phyloP scores from a whole-genome alignment of 2,329 filamentous ascomycete species.

The Golovinomyces cichoracearum region DNA sequence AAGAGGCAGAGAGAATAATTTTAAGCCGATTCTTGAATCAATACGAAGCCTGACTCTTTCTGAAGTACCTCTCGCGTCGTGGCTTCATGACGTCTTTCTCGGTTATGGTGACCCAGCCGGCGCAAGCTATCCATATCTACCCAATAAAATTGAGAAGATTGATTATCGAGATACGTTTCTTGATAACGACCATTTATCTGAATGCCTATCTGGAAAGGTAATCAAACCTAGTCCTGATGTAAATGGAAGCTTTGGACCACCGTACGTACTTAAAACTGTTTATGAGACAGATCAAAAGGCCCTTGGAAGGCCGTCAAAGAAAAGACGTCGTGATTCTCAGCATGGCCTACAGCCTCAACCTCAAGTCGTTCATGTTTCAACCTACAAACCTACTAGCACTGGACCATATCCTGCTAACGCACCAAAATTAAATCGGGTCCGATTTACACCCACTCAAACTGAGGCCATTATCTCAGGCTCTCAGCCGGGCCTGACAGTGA shows the following conservation, averaged over 20 bases:
- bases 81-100: slow-evolving; percentile 93
- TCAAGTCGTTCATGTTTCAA: slow-evolving; percentile 55
- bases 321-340: slow-evolving; percentile 58
- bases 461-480: slow-evolving; percentile 84
- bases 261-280: slow-evolving; percentile 54
- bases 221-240: slow-evolving; percentile 53
- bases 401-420: slow-evolving; percentile 73
- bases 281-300: slow-evolving; percentile 26
- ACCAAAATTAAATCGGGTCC: slow-evolving; percentile 55
- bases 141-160: slow-evolving; percentile 50
- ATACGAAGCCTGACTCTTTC: slow-evolving; percentile 67
- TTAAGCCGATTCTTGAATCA: slow-evolving; percentile 75
- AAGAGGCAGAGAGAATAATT: slow-evolving; percentile 81
- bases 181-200: slow-evolving; percentile 79
- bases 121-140: slow-evolving; percentile 60
- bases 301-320: slow-evolving; percentile 45
- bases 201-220: slow-evolving; percentile 67
- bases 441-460: slow-evolving; percentile 74
- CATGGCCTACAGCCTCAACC: slow-evolving; percentile 33
- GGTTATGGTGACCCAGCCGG: slow-evolving; percentile 82
- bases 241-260: slow-evolving; percentile 52
- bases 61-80: slow-evolving; percentile 61
- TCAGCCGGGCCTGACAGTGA: slow-evolving; percentile 76
- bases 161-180: slow-evolving; percentile 89
- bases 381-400: slow-evolving; percentile 67